phyloP scores from a whole-genome alignment of 306 rosid genomes.

The Cicer judaicum region DNA sequence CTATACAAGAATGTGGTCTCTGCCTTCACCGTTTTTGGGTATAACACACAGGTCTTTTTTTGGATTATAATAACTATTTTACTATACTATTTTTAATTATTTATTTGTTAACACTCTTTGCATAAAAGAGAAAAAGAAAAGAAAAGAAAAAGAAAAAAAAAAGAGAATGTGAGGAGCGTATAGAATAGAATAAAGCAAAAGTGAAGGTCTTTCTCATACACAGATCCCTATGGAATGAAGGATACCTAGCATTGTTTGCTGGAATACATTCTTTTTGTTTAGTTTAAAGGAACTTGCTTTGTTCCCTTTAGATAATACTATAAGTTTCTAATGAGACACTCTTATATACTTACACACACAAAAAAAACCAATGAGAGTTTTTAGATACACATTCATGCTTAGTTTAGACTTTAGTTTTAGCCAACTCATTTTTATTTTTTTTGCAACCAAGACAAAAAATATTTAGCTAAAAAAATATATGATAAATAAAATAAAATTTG shows the following conservation, averaged over 20 bases:
- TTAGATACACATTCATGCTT: constrained; percentile 39
- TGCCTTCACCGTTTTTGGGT: constrained; percentile 21
- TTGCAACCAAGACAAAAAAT: constrained; percentile 48
- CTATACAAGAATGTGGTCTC: constrained; percentile 45
- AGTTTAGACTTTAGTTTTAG: constrained; percentile 46
- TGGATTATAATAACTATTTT: background rate
- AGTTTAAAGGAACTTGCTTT: constrained; percentile 68
- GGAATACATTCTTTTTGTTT: constrained; percentile 79
- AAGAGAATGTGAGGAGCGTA: constrained; percentile 42
- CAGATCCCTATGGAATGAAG: constrained; percentile 81
- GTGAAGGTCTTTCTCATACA: constrained; percentile 77
- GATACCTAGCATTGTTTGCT: constrained; percentile 66
- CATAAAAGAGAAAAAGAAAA: constrained; percentile 50
- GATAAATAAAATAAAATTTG: background rate
- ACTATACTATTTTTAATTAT: background rate
- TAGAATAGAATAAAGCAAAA: constrained; percentile 56
- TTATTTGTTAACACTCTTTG: constrained; percentile 7
- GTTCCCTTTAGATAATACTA: constrained; percentile 48
- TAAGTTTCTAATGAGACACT: constrained; percentile 40
- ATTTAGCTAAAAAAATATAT: constrained; percentile 4
- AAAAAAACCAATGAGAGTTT: constrained; percentile 29
- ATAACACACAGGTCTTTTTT: constrained; percentile 37
- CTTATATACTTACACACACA: constrained; percentile 39
- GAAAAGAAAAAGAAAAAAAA: constrained; percentile 33
- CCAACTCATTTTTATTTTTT: too few species aligned